These are phyloP conservation scores for Rosellinia necatrix DNA, from an alignment of 2,329 filamentous ascomycete genomes.

Conservation along the genomic window DNA sequence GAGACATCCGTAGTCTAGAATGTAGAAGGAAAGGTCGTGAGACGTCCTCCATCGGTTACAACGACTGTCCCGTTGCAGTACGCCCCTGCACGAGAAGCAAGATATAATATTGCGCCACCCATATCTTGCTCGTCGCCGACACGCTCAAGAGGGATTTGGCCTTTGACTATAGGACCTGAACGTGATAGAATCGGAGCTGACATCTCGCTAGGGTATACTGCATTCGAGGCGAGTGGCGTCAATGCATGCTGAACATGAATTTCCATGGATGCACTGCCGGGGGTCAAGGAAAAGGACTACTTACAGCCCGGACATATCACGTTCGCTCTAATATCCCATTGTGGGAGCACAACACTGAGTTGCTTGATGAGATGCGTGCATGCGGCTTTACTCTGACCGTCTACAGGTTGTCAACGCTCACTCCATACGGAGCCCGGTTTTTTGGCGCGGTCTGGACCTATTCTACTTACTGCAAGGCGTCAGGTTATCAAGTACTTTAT, in stretches of 20 bases:
- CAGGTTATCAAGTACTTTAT: background rate
- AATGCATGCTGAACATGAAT: background rate
- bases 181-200: slow-evolving; percentile 52
- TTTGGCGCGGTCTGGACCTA: no score
- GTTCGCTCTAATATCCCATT: slow-evolving; percentile 61
- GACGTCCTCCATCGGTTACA: slow-evolving; percentile 65
- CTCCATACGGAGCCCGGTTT: background rate
- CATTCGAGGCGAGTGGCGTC: slow-evolving; percentile 3
- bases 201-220: slow-evolving; percentile 67
- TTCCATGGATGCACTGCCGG: background rate
- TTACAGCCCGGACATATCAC: slow-evolving; percentile 55
- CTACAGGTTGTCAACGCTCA: slow-evolving; percentile 16
- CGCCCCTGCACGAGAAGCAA: slow-evolving; percentile 66
- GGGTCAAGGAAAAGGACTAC: slow-evolving; percentile 31
- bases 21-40: slow-evolving; percentile 59
- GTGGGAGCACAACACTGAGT: slow-evolving; percentile 67
- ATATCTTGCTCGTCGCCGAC: slow-evolving; percentile 67
- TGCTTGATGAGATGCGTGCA: slow-evolving; percentile 75
- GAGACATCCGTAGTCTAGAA: slow-evolving; percentile 47
- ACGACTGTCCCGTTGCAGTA: slow-evolving; percentile 69
- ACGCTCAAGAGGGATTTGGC: slow-evolving; percentile 60
- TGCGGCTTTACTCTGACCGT: slow-evolving; percentile 78
- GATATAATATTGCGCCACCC: slow-evolving; percentile 66
- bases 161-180: slow-evolving; percentile 45
- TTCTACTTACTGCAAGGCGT: slow-evolving; percentile 22